These are phyloP conservation scores for Melampsora americana DNA, from an alignment of 1,284 basidiomycete species.

Conservation along the genomic window DNA sequence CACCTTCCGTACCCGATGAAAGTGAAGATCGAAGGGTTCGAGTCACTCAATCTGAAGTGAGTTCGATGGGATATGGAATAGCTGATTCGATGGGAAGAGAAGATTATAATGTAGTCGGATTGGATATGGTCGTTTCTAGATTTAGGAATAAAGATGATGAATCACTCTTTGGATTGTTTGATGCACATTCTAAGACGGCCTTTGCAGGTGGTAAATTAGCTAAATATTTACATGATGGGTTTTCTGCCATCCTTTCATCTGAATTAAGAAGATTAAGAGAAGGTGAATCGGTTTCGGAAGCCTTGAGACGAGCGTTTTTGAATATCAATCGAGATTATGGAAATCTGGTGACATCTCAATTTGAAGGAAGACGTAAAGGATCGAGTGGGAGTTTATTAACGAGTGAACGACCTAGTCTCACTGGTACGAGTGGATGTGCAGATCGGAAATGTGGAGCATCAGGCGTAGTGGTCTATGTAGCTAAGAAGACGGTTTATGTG, in stretches of 20 bases:
- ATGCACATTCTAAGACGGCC: conserved; percentile 63
- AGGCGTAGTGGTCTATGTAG: conserved; percentile 81
- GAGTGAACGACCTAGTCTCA: conserved; percentile 50
- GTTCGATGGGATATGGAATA: conserved; percentile 93
- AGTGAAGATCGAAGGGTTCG: conserved; percentile 85
- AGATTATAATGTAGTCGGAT: conserved; percentile 59
- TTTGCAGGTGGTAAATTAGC: conserved; percentile 54
- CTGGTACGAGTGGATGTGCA: conserved; percentile 44
- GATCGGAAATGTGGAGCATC: conserved; percentile 69
- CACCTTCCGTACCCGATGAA: conserved; percentile 81
- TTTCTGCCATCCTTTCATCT: conserved; percentile 63
- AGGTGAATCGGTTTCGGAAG: conserved; percentile 67
- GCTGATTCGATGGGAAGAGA: conserved; percentile 82
- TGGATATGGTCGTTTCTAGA: conserved; percentile 86
- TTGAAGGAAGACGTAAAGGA: conserved; percentile 63
- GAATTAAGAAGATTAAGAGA: conserved; percentile 62
- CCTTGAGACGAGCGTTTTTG: conserved; percentile 78
- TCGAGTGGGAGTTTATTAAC: conserved; percentile 64
- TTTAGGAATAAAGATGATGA: conserved; percentile 75
- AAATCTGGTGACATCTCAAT: conserved; percentile 63
- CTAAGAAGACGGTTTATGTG: conserved; percentile 75
- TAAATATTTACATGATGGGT: conserved; percentile 77
- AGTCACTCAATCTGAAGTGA: conserved; percentile 84
- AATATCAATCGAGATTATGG: conserved; percentile 68
- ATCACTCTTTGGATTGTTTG: conserved; percentile 96